These are phyloP conservation scores for Echinochloa phyllopogon DNA, from an alignment of 176 grass and related monocot species.

Conservation along the genomic window DNA sequence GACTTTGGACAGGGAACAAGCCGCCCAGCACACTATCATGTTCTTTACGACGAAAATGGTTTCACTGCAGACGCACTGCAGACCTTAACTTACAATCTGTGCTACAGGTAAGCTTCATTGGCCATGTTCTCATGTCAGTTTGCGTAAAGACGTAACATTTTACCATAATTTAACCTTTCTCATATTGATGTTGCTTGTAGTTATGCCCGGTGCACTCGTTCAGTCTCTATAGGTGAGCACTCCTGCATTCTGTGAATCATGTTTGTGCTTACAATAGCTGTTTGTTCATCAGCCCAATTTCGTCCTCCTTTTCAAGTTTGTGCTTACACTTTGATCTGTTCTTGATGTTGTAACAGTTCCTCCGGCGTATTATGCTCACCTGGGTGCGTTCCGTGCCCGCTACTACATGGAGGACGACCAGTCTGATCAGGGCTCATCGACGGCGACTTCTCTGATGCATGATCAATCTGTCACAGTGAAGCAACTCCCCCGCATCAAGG, in stretches of 20 bases:
- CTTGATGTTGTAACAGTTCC: conserved; percentile 48
- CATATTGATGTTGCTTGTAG: conserved; percentile 30
- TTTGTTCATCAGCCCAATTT: not conserved
- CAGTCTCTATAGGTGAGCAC: conserved; percentile 77
- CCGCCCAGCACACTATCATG: conserved; percentile 81
- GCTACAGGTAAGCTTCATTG: conserved; percentile 58
- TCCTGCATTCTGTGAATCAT: not conserved
- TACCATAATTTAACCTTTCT: not conserved
- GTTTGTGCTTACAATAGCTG: not conserved
- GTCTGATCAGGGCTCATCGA: conserved; percentile 45
- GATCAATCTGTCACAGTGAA: conserved; percentile 34
- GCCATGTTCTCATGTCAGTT: not conserved
- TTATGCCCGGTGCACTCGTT: conserved; percentile 81
- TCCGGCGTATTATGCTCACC: conserved; percentile 82
- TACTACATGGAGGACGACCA: conserved; percentile 62
- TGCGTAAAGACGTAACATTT: not conserved
- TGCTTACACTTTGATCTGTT: not conserved
- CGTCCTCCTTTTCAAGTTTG: not conserved
- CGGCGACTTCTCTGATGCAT: not conserved
- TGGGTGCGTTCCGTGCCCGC: conserved; percentile 70
- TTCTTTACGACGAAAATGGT: conserved; percentile 76
- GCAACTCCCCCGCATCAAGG: conserved; percentile 59
- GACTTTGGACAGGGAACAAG: conserved; percentile 67
- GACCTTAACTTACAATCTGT: conserved; percentile 78
- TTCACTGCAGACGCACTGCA: conserved; percentile 76